Base-by-base conservation (phyloP, 495 filamentous ascomycete species). In the Talaromyces adpressus region DNA sequence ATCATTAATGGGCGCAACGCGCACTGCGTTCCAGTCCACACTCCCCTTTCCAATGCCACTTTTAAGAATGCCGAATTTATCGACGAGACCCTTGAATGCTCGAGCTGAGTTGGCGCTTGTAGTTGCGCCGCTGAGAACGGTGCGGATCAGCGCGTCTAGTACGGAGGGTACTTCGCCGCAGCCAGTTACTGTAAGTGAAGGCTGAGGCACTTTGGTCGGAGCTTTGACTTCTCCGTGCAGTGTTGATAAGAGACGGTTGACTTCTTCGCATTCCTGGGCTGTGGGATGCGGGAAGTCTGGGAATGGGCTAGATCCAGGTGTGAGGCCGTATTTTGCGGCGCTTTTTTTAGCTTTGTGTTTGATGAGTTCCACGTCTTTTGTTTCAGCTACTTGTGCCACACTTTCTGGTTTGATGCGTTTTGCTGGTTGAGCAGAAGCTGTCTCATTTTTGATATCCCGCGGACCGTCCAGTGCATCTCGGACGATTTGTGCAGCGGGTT, bases 101-200 rank as follows among this genome's bases (percentile, higher is more conserved):
- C 72, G 76, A 63, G 86, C 82, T 4, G 89, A 84, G 62, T 91
- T 89, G 5, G 69, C 82, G 61, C 84, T 81, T 0, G 84, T 85
- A 0, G 91, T 94, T 6, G 88, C 85, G 0, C 89, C 89, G 70
- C 91, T 95, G 25, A 96, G 81, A 4, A 88, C 70, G 0, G 92
- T 96, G 25, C 92, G 84, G 23, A 97, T 83, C 0, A 98, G 77
- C 0, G 93, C 94, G 70, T 98, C 94, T 0, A 98, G 81, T 1
- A 97, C 86, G 20, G 87, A 93, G 0, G 93, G 93, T 0, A 97
- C 94, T 72, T 98, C 93, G 14, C 94, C 94, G 67, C 94, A 98
- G 2, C 93, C 93, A 18, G 92, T 85, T 14, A 92, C 83, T 3
- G 88, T 87, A 2, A 91, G 74, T n/a, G 90, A 91, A 1, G 94